These are phyloP conservation scores for Toxicodendron radicans DNA, from an alignment of 345 rosid genomes.

Conservation along the genomic window DNA sequence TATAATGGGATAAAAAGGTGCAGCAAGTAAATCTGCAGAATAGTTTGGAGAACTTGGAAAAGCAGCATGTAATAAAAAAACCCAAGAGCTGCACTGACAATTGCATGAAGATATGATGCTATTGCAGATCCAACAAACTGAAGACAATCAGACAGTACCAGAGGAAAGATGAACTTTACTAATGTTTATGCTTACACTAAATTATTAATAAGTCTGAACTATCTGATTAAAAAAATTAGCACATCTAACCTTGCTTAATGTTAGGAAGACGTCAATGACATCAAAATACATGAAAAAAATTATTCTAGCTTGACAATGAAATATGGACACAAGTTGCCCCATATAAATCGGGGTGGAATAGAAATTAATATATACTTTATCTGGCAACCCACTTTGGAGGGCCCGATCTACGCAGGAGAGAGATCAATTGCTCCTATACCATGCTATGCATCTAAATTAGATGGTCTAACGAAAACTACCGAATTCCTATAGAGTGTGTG, in stretches of 20 bases:
- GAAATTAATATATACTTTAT: background rate
- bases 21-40: background rate
- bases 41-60: background rate
- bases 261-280: conserved; percentile 1
- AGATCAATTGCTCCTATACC: background rate
- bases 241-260: conserved; percentile 16
- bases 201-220: conserved; percentile 20
- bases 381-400: background rate
- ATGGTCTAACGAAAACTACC: background rate
- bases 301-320: background rate
- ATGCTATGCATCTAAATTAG: conserved; percentile 6
- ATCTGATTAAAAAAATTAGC: background rate
- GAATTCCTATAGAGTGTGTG: no score
- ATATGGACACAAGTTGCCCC: conserved; percentile 1
- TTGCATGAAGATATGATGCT: background rate
- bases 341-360: background rate
- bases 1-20: background rate
- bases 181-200: background rate
- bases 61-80: background rate
- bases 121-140: background rate
- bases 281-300: conserved; percentile 13
- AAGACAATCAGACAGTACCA: background rate
- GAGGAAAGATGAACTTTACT: background rate
- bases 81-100: background rate
- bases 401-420: background rate